Evolutionary conservation across 2,329 filamentous ascomycete species (phyloP).

Genomic region (Ophiostoma sp.): DNA sequence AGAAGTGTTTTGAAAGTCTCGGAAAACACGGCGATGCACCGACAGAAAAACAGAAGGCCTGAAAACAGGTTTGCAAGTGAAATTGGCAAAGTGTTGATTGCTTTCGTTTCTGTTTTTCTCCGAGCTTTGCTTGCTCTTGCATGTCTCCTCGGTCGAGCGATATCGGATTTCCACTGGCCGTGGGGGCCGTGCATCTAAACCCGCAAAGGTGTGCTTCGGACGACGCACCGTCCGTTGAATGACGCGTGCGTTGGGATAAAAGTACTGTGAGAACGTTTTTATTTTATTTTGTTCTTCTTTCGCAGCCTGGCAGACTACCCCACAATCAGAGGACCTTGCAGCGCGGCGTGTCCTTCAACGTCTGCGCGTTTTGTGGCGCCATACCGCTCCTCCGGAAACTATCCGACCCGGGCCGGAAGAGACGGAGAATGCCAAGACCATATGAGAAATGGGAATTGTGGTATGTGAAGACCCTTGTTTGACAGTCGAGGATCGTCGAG

Average conservation of each 20-base stretch:
- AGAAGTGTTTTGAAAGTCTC: not conserved
- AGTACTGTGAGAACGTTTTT: not conserved
- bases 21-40: not conserved
- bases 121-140: not conserved
- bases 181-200: not conserved
- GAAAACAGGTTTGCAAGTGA: not conserved
- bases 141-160: not conserved
- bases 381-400: constrained; percentile 3
- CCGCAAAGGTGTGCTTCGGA: not conserved
- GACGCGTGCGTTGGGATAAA: not conserved
- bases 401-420: not conserved
- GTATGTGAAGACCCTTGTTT: not conserved
- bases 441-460: not conserved
- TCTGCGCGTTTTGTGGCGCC: not conserved
- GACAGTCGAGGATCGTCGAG: not conserved
- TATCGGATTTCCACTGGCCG: not conserved
- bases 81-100: too few relatives aligned
- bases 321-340: not conserved
- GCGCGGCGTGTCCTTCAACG: not conserved
- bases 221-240: not conserved
- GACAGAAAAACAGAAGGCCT: not conserved
- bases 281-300: too few relatives aligned
- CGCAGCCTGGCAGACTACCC: not conserved
- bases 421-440: not conserved
- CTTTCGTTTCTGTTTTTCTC: not conserved